Conservation (phyloP, 306 rosid species). For the Astragalus membranaceus region DNA sequence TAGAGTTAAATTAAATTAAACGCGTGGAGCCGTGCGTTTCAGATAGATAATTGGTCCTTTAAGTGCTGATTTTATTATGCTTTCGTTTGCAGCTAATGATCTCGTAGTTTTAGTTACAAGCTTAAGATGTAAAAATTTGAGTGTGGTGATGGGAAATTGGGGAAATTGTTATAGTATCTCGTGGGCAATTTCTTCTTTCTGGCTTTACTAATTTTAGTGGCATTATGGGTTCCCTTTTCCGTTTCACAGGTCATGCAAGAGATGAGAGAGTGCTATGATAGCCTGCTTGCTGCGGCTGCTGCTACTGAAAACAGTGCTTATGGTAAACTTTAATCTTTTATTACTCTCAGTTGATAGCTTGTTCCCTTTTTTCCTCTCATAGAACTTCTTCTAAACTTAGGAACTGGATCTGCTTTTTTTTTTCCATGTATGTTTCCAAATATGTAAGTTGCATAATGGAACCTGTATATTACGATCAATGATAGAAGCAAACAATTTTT, state of each 20-base stretch:
- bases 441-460: background rate
- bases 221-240: background rate
- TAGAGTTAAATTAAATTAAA: background rate
- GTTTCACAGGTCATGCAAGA: slow-evolving; percentile 70
- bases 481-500: background rate
- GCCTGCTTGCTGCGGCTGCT: slow-evolving; percentile 85
- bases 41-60: background rate
- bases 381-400: background rate
- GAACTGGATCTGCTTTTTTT: background rate
- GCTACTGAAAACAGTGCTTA: slow-evolving; percentile 80
- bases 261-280: slow-evolving; percentile 80
- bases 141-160: background rate
- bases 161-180: background rate
- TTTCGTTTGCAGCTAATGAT: background rate
- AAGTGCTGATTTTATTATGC: background rate
- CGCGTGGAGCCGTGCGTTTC: background rate
- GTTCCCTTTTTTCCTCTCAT: background rate
- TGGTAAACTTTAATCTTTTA: slow-evolving; percentile 34
- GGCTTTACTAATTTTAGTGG: background rate
- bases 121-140: background rate
- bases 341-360: background rate
- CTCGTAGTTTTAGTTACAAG: background rate
- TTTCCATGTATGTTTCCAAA: background rate
- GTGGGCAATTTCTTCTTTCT: background rate
- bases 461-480: background rate